Base-by-base conservation (phyloP, 176 grass and related monocot genomes). In the Chrysopogon serrulatus region DNA sequence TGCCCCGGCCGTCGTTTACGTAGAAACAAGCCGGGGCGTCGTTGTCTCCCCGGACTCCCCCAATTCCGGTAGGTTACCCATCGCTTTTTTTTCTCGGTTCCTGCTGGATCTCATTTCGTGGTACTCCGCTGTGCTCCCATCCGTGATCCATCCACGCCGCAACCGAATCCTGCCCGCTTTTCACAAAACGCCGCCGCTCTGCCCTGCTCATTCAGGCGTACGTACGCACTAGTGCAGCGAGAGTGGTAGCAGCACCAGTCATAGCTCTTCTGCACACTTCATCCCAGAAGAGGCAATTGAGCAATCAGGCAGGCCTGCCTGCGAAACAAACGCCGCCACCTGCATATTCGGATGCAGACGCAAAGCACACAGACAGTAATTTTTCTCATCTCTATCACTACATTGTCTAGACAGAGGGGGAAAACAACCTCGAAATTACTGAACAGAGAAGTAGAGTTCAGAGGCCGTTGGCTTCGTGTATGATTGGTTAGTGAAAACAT, bases 91-190 rank as follows among this genome's bases (percentile, higher is more conserved):
- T 73, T 23, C 36, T 59, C 36, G 84, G 47, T 68, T 51, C 39
- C 16, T 67, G 79, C 88, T 90, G 88, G 84, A 83, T 86, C 79
- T 83, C 84, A 83, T 86, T 74, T 83, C 67, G 40, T 47, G 51
- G 24, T 49, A 33, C 70, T 81, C 16, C 15, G 28, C 40, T 18
- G 41, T 17, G 61, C 45, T 40, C 40, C 62, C 61, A 73, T 76
- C 87, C 86, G 30, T 82, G 49, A 66, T 77, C 86, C 87, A 69
- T 85, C 76, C 61, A 23, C 61, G 43, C 67, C 35, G 80, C 81
- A 36, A 75, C 44, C 70, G 78, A 84, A 89, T 74, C 68, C 65
- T 71, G 31, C 15, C 71, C 35, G 51, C 24, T 69, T 77, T 21
- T 43, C 42, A 51, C 63, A 49, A 82, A 28, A 70, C 17, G 21